Percentiles rank a stretch among this genome's conserved stretches.
Evolutionary conservation across 2,329 filamentous ascomycete species (phyloP).

Genomic region (Grosmannia huntii): DNA sequence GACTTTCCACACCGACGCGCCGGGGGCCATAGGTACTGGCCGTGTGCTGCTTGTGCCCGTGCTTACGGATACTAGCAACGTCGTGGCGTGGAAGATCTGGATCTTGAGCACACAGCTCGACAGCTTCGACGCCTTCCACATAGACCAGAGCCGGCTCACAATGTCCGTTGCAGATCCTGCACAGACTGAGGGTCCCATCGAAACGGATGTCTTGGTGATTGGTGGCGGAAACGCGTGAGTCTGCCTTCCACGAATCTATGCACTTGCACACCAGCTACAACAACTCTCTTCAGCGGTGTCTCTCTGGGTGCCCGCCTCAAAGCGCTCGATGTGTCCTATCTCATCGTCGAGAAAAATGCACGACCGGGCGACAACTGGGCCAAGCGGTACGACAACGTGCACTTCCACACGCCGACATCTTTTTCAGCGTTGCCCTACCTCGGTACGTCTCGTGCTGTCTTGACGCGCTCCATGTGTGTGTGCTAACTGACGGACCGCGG

Average conservation of each 20-base stretch:
- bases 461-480: not conserved
- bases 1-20: not conserved
- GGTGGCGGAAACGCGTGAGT: slow-evolving; percentile 4
- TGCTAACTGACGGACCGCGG: not conserved
- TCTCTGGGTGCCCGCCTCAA: slow-evolving; percentile 2
- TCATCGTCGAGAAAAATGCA: slow-evolving; percentile 2
- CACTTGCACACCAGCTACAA: no score
- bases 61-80: not conserved
- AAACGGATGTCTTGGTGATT: slow-evolving; percentile 3
- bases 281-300: not conserved
- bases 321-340: not conserved
- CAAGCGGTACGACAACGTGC: slow-evolving; percentile 1
- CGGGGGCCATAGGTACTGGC: not conserved
- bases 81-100: slow-evolving; percentile 3
- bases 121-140: not conserved
- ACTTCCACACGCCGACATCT: slow-evolving; percentile 1
- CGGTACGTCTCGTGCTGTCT: not conserved
- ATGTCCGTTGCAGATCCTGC: not conserved
- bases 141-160: not conserved
- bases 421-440: slow-evolving; percentile 3
- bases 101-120: slow-evolving; percentile 1
- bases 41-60: not conserved
- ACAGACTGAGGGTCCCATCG: not conserved
- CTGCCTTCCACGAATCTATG: not conserved
- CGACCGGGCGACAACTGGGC: slow-evolving; percentile 3